Evolutionary conservation across 192 early-diverging fungal genomes (phyloP).

Genomic region (Phlyctochytrium planicorne): DNA sequence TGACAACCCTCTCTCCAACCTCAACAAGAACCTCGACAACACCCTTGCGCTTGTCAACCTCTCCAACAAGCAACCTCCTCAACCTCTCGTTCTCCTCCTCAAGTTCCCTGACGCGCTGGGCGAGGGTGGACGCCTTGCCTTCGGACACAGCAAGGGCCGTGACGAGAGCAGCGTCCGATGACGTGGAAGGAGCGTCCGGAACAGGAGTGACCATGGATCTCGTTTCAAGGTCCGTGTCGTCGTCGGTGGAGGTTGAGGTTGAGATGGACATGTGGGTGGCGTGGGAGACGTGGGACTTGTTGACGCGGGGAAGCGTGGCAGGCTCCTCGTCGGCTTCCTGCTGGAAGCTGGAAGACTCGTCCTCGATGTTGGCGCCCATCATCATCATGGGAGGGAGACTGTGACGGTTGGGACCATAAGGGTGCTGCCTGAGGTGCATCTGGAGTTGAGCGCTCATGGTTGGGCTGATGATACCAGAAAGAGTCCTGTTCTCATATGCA

Average conservation of each 20-base stretch:
- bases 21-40: neutral
- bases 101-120: neutral
- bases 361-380: no score
- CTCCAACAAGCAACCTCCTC: neutral
- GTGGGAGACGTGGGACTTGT: neutral
- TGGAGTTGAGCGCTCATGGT: neutral
- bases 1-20: neutral
- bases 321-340: neutral
- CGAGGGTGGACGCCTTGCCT: neutral
- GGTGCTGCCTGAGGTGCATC: neutral
- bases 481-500: neutral
- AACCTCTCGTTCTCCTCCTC: neutral
- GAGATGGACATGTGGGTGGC: no score
- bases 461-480: neutral
- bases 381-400: neutral
- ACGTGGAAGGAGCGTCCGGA: neutral
- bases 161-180: neutral
- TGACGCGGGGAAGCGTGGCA: neutral
- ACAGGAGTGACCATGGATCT: neutral
- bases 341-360: no score
- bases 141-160: neutral
- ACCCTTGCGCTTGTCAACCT: neutral
- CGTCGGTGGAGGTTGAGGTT: no score
- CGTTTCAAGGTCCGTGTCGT: neutral
- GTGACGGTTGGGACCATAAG: neutral